Base-by-base conservation (phyloP, 106 monocot species). In the Xerophyta viscosa region DNA sequence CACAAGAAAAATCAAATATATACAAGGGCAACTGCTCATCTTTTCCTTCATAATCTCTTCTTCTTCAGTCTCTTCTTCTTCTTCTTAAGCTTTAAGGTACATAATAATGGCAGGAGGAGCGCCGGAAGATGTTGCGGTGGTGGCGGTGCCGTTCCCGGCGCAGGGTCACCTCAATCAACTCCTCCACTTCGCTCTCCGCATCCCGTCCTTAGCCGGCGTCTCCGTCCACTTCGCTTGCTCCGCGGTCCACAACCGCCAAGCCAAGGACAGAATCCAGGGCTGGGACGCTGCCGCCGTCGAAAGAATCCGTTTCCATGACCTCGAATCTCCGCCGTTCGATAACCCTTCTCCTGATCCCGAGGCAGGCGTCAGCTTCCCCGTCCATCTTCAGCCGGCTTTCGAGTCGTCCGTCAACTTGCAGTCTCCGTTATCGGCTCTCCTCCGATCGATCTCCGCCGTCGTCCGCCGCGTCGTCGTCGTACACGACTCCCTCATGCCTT, bases 161-260 rank as follows among this genome's bases (percentile, higher is more conserved):
- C 81, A 81, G 25, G 81, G 81, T 48, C 81, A 81, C 64, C 67
- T 81, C 31, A 81, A 81, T 67, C 81, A 75, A 43, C 71, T 81
- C 54, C 67, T 81, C 67, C 81, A 81, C 59, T 66, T 81, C 58
- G 71, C 58, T n/a, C 57, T 56, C 48, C 67, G 36, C 8, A 13
- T 77, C 43, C 17, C 63, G 0, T 10, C 31, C 61, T 39, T 27
- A 27, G 11, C 33, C 33, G 57, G 59, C 33, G 10, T 76, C 48
- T 30, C 66, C 48, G 54, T 64, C 22, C 75, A 81, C 76, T 81
- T 63, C 64, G 60, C 62, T 54, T 49, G 64, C 69, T 71, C 71
- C 36, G 29, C 65, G n/a, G 45, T 64, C 63, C 81, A 81, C 56
- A 81, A 56, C 81, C 81, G 71, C n/a, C 81, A 81, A 42, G 75